These are phyloP conservation scores for Cornus kousa DNA, from an alignment of 148 eudicot genomes.

Conservation along the genomic window DNA sequence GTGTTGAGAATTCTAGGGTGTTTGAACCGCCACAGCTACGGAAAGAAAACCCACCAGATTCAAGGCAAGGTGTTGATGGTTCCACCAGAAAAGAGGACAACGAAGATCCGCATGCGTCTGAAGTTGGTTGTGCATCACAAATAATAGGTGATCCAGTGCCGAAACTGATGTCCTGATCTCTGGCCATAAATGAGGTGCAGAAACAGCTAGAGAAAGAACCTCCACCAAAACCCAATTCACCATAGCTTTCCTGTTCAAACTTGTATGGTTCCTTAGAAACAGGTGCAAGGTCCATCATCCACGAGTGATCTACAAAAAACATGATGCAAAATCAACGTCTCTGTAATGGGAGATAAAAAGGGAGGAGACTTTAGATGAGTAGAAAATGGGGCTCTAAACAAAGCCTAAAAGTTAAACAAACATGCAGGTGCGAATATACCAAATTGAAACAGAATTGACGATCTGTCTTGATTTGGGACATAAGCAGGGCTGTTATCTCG, in stretches of 20 bases:
- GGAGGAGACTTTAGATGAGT: not conserved
- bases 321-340: not conserved
- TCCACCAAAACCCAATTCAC: slow-evolving; percentile 27
- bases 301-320: slow-evolving; percentile 52
- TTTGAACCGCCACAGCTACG: slow-evolving; percentile 39
- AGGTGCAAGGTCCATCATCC: slow-evolving; percentile 47
- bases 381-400: not conserved
- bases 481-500: not conserved
- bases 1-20: slow-evolving; percentile 43
- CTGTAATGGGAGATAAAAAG: not conserved
- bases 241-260: slow-evolving; percentile 20
- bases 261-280: slow-evolving; percentile 21
- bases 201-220: slow-evolving; percentile 27
- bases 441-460: too few species aligned
- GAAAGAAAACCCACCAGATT: slow-evolving; percentile 54
- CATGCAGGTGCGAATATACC: too few species aligned
- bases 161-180: slow-evolving; percentile 71
- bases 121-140: slow-evolving; percentile 42
- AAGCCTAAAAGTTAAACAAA: not conserved
- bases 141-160: slow-evolving; percentile 41
- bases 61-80: slow-evolving; percentile 39
- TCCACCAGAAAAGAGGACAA: slow-evolving; percentile 61
- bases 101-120: slow-evolving; percentile 51
- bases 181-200: slow-evolving; percentile 34
- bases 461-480: not conserved